Base-by-base conservation (phyloP, 164 flowering plant species). In the Nymphaea colorata region DNA sequence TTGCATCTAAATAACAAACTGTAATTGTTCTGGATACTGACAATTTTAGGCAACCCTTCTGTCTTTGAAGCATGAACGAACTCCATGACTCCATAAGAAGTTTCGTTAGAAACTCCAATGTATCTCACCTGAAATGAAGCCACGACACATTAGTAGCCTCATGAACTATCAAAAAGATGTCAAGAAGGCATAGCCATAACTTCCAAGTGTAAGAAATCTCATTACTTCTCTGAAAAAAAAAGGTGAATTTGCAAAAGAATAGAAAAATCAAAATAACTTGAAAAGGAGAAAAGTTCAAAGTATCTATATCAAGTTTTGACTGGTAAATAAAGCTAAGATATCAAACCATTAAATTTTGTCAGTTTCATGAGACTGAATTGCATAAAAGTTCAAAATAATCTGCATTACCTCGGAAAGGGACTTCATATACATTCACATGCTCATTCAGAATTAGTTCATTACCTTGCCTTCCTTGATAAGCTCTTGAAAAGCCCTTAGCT, bases 71-170 rank as follows among this genome's bases (percentile, higher is more conserved):
- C 90, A 79, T 89, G 96, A 71, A 89, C 90, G 79, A 93, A 90
- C 76, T 87, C 97, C 98, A 90, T 93, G 59, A 93, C 98, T 64
- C 97, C 94, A 79, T 87, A 89, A 14, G 97, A 90, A 72, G 96
- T 90, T 83, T 93, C 98, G 78, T 93, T 93, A 4, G 98, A 93
- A 73, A 93, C 94, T 66, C 98, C 98, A 69, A 90, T 82, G 62
- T 89, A 87, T 36, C 98, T 83, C 64, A 93, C 92, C 98, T 93
- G 82, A 43, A 77, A 45, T 55, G 59, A 8, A 55, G 10, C 59
- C 59, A 55, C 16, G 12, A 25, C 36, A 25, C 36, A 25, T 25
- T 25, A 25, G 36, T 25, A 25, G 1, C 36, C 36, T 25, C 36
- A 25, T 25, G 36, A 25, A 25, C 36, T 25, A 25, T 25, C 36